Evolutionary conservation across 352 stramenopile species (phyloP).

Genomic region (Aphanomyces astaci): DNA sequence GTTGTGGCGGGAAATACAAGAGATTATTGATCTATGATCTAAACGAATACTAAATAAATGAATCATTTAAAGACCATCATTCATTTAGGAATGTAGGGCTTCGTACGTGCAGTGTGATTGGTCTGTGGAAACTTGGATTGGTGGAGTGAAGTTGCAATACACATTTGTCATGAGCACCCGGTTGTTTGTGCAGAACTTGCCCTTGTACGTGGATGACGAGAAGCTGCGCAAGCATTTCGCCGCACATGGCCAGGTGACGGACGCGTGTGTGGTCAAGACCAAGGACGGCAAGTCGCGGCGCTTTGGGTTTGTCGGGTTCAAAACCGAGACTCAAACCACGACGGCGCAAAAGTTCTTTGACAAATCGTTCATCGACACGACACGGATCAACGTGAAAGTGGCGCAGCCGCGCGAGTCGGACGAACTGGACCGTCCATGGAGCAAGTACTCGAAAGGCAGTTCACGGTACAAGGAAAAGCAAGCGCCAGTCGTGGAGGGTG

Average conservation of each 20-base stretch:
- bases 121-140: not conserved
- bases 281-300: constrained; percentile 79
- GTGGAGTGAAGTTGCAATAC: not conserved
- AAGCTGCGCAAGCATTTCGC: constrained; percentile 68
- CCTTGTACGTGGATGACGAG: constrained; percentile 64
- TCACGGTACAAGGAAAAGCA: constrained; percentile 52
- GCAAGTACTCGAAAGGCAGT: constrained; percentile 82
- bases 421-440: constrained; percentile 73
- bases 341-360: constrained; percentile 63
- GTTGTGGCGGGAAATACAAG: too few species aligned
- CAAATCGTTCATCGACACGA: constrained; percentile 88
- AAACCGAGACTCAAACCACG: constrained; percentile 51
- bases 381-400: constrained; percentile 73
- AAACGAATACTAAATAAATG: too few species aligned
- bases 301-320: constrained; percentile 81
- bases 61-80: too few species aligned
- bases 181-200: constrained; percentile 78
- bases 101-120: not conserved
- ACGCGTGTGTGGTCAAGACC: constrained; percentile 83
- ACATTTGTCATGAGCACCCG: constrained; percentile 32
- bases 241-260: constrained; percentile 76
- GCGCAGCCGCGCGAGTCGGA: constrained; percentile 56
- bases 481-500: constrained; percentile 17
- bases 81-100: too few species aligned
- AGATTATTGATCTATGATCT: too few species aligned